phyloP scores from a whole-genome alignment of 2,329 filamentous ascomycete species.

The Fusarium proliferatum region DNA sequence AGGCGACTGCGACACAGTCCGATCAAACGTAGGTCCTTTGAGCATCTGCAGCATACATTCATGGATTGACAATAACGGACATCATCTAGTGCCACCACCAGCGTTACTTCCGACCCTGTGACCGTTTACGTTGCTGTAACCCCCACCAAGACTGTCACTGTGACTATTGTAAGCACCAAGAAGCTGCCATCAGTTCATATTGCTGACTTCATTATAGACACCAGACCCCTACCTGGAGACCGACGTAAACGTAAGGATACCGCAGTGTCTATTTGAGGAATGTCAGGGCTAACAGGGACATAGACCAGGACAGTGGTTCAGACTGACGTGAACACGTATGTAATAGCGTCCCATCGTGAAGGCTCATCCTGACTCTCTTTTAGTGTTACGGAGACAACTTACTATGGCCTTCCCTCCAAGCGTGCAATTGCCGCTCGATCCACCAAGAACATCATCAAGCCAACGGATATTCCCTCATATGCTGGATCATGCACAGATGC shows the following conservation, averaged over 20 bases:
- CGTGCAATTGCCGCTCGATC: neutral
- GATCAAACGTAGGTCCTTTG: neutral
- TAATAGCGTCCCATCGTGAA: rapidly evolving
- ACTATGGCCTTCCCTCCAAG: neutral
- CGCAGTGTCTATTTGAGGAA: rapidly evolving
- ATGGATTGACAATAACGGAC: neutral
- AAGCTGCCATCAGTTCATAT: rapidly evolving
- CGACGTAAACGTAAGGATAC: neutral
- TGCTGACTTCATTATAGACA: neutral
- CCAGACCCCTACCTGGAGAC: neutral
- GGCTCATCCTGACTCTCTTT: rapidly evolving
- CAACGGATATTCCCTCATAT: neutral
- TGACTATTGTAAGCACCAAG: neutral
- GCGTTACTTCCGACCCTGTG: neutral
- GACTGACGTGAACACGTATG: neutral
- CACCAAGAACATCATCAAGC: neutral
- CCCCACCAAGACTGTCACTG: neutral
- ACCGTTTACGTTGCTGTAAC: neutral
- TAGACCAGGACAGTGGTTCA: neutral
- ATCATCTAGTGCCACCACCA: neutral
- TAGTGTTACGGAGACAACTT: neutral
- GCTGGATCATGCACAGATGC: neutral
- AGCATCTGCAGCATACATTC: rapidly evolving
- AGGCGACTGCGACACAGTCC: neutral
- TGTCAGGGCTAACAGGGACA: rapidly evolving